phyloP scores from a whole-genome alignment of 495 filamentous ascomycete species.

The Durotheca rogersii region DNA sequence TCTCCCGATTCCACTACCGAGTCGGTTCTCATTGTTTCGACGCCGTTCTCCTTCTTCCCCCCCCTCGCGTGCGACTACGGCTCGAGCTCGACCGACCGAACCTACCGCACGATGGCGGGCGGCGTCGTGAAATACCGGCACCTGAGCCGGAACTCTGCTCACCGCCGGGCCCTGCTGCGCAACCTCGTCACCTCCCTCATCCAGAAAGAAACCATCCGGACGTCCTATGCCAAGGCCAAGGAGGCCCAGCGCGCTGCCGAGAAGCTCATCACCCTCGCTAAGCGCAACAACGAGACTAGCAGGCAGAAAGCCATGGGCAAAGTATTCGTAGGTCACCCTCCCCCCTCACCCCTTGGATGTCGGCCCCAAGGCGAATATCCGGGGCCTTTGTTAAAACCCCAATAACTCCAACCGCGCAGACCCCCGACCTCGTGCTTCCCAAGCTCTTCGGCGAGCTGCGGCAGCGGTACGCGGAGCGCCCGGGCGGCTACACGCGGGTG shows the following conservation, averaged over 20 bases:
- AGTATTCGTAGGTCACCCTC: constrained; percentile 67
- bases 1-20: no score
- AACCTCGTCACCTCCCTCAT: constrained; percentile 97
- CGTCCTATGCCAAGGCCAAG: constrained; percentile 95
- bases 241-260: constrained; percentile 92
- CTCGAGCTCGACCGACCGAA: background rate
- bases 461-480: constrained; percentile 74
- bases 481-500: constrained; percentile 93
- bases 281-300: constrained; percentile 80
- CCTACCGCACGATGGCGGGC: constrained; percentile 69
- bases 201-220: constrained; percentile 86
- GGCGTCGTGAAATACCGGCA: constrained; percentile 82
- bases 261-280: constrained; percentile 88
- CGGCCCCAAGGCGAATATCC: no score
- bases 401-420: constrained; percentile 29
- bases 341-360: background rate
- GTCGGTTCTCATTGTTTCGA: no score
- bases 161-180: constrained; percentile 88
- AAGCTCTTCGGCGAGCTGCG: constrained; percentile 85
- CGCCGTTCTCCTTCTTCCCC: background rate
- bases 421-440: constrained; percentile 66
- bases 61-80: constrained; percentile 2
- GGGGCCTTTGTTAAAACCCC: constrained; percentile 10
- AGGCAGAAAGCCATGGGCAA: constrained; percentile 66
- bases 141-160: constrained; percentile 76